Evolutionary conservation across 371 early-diverging fungal species (phyloP), one percentile per base, ranked within the genome.

Genomic region (Mortierella sp.): DNA sequence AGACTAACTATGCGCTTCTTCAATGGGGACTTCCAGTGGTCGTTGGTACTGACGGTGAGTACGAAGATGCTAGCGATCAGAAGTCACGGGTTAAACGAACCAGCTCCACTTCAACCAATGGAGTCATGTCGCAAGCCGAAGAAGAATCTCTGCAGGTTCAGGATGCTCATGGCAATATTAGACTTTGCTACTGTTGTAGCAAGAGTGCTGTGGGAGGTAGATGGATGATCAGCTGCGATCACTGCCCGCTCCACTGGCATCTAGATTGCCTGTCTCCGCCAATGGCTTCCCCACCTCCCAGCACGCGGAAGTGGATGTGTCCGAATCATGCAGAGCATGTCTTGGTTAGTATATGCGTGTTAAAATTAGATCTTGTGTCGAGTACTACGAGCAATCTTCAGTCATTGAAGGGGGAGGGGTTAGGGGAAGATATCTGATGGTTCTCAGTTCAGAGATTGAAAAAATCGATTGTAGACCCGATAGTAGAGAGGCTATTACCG

Each of bases 171-270:
- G 89, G 89, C 53, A 71, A 84, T 12, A 81, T 86, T 31, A 86
- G 90, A 3, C 29, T 86, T 47, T 93, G 93, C 72, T 92, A 87
- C 54, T 78, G 84, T 29, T 93, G 93, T 72, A 83, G 88, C 49
- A 85, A 86, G 54, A 88, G 89, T 13, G 88, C 93, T 0, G 56
- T 89, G 9, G 82, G 83, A 2, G 86, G 85, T 13, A 82, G 80
- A 43, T 85, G 82, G 58, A 86, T 94, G 47, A 85, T 96, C 34
- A 83, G 88, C 45, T 97, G 97, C 78, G 96, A 96, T 69, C 92
- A 90, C 72, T 97, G 97, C 71, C 85, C 87, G 45, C 70, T 94
- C n/a, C 87, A 86, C 77, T 97, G 96, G 96, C 97, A 97, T 72
- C 84, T 94, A 73, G 96, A 96, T 74, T 97, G 97, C 75, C 75